These are phyloP conservation scores for Gymnopilus junonius DNA, from an alignment of 768 basidiomycete species.

Conservation along the genomic window DNA sequence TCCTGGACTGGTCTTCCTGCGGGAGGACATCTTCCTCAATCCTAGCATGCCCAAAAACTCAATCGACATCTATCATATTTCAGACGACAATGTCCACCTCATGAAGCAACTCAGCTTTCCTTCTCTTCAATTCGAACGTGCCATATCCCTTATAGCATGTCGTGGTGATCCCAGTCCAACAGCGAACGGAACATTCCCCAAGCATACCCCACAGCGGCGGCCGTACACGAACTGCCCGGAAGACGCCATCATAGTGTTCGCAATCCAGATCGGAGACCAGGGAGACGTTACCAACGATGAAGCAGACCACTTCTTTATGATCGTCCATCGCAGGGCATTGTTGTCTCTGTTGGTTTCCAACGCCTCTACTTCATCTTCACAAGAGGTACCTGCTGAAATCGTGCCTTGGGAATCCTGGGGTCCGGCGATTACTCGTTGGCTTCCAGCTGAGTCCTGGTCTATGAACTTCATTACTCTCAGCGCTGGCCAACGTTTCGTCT, in stretches of 20 bases:
- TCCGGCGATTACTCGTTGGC: conserved; percentile 7
- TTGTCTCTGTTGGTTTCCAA: background rate
- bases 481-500: conserved; percentile 15
- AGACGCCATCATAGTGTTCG: conserved; percentile 16
- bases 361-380: background rate
- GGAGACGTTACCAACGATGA: background rate
- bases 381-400: background rate
- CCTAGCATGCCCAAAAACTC: background rate
- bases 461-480: conserved; percentile 16
- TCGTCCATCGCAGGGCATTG: conserved; percentile 13
- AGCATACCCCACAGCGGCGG: conserved; percentile 1
- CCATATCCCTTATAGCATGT: conserved; percentile 8
- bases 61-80: background rate
- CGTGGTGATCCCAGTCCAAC: conserved; percentile 15
- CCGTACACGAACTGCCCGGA: conserved; percentile 15
- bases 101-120: conserved; percentile 8
- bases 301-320: conserved; percentile 4
- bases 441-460: background rate
- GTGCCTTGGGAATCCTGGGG: conserved; percentile 11
- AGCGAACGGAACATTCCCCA: background rate
- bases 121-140: background rate
- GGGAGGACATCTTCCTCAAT: conserved; percentile 15
- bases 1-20: conserved; percentile 16
- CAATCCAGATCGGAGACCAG: background rate
- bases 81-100: background rate